A percentile compares a stretch with the other conserved stretches of the same genome.
Evolutionary conservation across 2,329 filamentous ascomycete genomes (phyloP).

Genomic region (Arthrobotrys iridis): DNA sequence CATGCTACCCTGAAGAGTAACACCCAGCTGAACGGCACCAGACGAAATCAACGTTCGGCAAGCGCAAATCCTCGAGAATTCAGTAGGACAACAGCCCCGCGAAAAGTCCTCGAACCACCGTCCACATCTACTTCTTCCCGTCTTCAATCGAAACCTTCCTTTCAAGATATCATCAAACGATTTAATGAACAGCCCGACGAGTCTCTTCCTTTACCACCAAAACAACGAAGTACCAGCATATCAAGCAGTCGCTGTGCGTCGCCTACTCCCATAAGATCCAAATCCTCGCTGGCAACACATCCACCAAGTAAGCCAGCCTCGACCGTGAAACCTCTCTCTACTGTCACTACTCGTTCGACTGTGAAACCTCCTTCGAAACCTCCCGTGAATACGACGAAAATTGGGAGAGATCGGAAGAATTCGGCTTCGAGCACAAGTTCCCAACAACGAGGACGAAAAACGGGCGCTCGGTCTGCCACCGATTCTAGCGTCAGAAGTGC

Average conservation of each 20-base stretch:
- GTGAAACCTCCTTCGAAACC: slow-evolving; percentile 15
- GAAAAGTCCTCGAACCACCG: slow-evolving; percentile 39
- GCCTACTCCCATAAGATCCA: slow-evolving; percentile 46
- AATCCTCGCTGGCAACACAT: slow-evolving; percentile 50
- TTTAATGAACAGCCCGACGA: slow-evolving; percentile 51
- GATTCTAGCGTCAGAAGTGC: slow-evolving; percentile 42
- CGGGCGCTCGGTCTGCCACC: slow-evolving; percentile 24
- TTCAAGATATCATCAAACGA: slow-evolving; percentile 52
- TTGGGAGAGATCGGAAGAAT: slow-evolving; percentile 41
- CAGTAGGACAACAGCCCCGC: slow-evolving; percentile 32
- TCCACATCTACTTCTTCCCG: slow-evolving; percentile 27
- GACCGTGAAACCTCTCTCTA: slow-evolving; percentile 1
- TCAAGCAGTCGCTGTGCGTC: slow-evolving; percentile 50
- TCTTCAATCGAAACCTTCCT: slow-evolving; percentile 46
- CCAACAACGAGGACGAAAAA: slow-evolving; percentile 31
- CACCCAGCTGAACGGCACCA: slow-evolving; percentile 32
- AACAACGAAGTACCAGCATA: slow-evolving; percentile 45
- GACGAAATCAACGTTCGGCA: slow-evolving; percentile 46
- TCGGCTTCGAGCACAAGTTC: slow-evolving; percentile 47
- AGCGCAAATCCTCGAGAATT: slow-evolving; percentile 46
- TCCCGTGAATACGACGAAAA: not conserved
- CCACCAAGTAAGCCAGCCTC: slow-evolving; percentile 26
- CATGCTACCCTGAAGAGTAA: slow-evolving; percentile 14
- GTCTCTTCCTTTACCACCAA: slow-evolving; percentile 42
- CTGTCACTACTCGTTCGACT: slow-evolving; percentile 24